A percentile compares a stretch with the other conserved stretches of the same genome.
Evolutionary conservation across 208 protist species (phyloP).

Genomic region (Crithidia expoeki): DNA sequence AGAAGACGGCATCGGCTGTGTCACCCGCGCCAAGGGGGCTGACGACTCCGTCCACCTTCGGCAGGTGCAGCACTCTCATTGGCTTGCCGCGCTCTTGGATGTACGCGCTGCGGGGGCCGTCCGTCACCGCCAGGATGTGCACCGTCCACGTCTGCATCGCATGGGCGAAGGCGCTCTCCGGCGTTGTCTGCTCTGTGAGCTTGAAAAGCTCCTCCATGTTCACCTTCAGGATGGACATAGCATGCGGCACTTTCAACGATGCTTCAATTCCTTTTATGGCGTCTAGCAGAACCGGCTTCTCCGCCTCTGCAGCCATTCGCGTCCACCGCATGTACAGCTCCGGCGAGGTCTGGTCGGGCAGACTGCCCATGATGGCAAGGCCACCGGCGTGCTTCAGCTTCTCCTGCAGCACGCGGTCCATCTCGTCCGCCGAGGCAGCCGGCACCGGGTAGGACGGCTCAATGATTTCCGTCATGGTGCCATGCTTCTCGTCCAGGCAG

Average conservation of each 20-base stretch:
- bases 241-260: conserved; percentile 29
- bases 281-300: conserved; percentile 41
- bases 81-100: conserved; percentile 26
- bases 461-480: conserved; percentile 52
- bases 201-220: conserved; percentile 37
- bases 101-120: conserved; percentile 32
- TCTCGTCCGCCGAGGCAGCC: conserved; percentile 23
- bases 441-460: conserved; percentile 38
- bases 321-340: conserved; percentile 42
- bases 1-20: conserved; percentile 42
- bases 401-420: conserved; percentile 18
- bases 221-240: conserved; percentile 38
- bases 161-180: conserved; percentile 35
- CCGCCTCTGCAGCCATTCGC: conserved; percentile 24
- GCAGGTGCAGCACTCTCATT: conserved; percentile 19
- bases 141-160: conserved; percentile 40
- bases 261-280: conserved; percentile 42
- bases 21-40: conserved; percentile 44
- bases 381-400: conserved; percentile 24
- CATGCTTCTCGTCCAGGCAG: conserved; percentile 31
- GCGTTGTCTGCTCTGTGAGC: conserved; percentile 21
- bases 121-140: conserved; percentile 36
- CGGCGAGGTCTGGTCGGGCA: conserved; percentile 30
- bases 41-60: conserved; percentile 32
- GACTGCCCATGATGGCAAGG: conserved; percentile 45